phyloP scores from a whole-genome alignment of 163 green algal genomes.

The Chlamydomonas reinhardtii region DNA sequence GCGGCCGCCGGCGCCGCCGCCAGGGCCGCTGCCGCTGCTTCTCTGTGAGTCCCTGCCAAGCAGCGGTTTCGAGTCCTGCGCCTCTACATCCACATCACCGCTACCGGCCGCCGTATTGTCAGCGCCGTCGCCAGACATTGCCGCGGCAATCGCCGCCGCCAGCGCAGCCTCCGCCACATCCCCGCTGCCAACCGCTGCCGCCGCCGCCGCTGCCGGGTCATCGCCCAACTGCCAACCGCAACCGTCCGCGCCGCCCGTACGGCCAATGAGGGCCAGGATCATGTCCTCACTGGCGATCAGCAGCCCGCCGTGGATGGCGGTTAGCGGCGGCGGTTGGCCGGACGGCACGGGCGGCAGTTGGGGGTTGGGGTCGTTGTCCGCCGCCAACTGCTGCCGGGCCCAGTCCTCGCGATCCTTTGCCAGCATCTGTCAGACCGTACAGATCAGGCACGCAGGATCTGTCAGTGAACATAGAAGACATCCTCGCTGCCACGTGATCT shows the following conservation, averaged over 20 bases:
- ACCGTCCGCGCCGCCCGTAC: background rate
- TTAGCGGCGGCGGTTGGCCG: slow-evolving; percentile 13
- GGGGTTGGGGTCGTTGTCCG: slow-evolving; percentile 5
- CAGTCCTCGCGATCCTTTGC: slow-evolving; percentile 40
- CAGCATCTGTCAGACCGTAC: slow-evolving; percentile 16
- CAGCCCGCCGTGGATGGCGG: background rate
- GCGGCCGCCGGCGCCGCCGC: too few relatives aligned
- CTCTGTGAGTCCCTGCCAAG: too few relatives aligned
- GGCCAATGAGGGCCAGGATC: slow-evolving; percentile 23
- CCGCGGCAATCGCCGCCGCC: too few relatives aligned
- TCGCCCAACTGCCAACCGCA: background rate
- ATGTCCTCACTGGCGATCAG: slow-evolving; percentile 12
- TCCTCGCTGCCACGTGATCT: too few relatives aligned
- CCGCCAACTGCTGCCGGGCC: slow-evolving; percentile 39
- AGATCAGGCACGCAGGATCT: too few relatives aligned
- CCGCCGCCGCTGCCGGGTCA: background rate
- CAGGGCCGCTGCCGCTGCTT: too few relatives aligned
- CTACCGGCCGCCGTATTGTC: too few relatives aligned
- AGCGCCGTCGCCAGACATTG: too few relatives aligned
- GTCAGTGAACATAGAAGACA: too few relatives aligned
- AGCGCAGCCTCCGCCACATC: background rate
- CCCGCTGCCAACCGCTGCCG: background rate
- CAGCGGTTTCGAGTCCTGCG: too few relatives aligned
- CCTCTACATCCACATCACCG: too few relatives aligned
- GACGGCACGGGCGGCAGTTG: slow-evolving; percentile 17